A percentile compares a stretch with the other conserved stretches of the same genome.
These are phyloP conservation scores for Sordariomycetes sp. DNA, from an alignment of 2,329 filamentous ascomycete genomes.

Conservation along the genomic window DNA sequence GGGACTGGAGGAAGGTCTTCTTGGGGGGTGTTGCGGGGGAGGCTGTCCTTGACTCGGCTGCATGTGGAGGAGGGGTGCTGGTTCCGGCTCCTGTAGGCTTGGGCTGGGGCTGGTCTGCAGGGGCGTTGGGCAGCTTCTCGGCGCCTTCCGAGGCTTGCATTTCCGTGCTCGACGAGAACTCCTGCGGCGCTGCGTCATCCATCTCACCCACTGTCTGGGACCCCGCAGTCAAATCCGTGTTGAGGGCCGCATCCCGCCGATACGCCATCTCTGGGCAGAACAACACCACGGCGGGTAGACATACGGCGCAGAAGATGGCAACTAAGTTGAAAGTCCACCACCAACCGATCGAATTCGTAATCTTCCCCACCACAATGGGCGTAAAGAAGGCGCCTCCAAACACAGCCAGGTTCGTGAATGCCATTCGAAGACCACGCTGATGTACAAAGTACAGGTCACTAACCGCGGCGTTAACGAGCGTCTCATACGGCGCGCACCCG, in stretches of 20 bases:
- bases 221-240: slow-evolving; percentile 49
- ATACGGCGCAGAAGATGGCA: slow-evolving; percentile 64
- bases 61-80: not conserved
- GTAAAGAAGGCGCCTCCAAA: slow-evolving; percentile 52
- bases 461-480: slow-evolving; percentile 75
- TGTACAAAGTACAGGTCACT: slow-evolving; percentile 87
- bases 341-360: slow-evolving; percentile 66
- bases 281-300: slow-evolving; percentile 60
- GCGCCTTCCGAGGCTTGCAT: not conserved
- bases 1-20: slow-evolving; percentile 45
- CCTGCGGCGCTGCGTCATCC: not conserved
- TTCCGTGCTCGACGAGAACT: not conserved
- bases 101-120: not conserved
- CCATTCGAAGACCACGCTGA: slow-evolving; percentile 77
- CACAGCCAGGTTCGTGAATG: slow-evolving; percentile 49
- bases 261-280: slow-evolving; percentile 81
- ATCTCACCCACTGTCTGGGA: slow-evolving; percentile 13
- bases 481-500: slow-evolving; percentile 78
- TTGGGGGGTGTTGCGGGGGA: slow-evolving; percentile 19
- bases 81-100: not conserved
- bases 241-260: slow-evolving; percentile 49
- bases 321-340: slow-evolving; percentile 82
- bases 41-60: not conserved
- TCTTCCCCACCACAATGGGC: slow-evolving; percentile 81
- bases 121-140: not conserved